These are phyloP conservation scores for Penicillium parvum DNA, from an alignment of 495 filamentous ascomycete genomes.

Conservation along the genomic window DNA sequence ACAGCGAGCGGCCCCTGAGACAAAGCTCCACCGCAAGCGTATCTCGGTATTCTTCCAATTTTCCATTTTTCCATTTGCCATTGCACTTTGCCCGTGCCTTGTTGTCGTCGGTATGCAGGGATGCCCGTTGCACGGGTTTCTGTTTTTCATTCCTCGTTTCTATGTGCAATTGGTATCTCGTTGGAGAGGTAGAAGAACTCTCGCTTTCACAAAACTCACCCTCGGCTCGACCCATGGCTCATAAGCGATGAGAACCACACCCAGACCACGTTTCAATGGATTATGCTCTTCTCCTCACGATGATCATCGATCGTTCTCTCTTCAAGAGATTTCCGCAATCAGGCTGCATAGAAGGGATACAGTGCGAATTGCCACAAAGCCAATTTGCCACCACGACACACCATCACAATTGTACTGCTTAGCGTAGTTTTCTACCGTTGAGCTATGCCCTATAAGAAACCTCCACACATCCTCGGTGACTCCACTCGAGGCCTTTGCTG, in stretches of 20 bases:
- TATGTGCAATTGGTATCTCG: constrained; percentile 10
- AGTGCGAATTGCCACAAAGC: constrained; percentile 1
- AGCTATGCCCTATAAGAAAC: background rate
- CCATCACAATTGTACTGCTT: constrained; percentile 1
- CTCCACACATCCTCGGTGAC: too few species aligned
- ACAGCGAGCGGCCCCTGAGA: constrained; percentile 32
- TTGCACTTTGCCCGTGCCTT: constrained; percentile 22
- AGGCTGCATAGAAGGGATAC: too few species aligned
- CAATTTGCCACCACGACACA: constrained; percentile 14
- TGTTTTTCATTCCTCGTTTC: constrained; percentile 31
- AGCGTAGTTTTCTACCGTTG: background rate
- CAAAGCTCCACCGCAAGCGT: constrained; percentile 18
- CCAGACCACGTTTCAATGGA: too few species aligned
- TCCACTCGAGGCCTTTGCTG: too few species aligned
- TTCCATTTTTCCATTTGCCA: too few species aligned
- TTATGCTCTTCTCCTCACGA: background rate
- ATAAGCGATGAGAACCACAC: constrained; percentile 8
- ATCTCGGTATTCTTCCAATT: too few species aligned
- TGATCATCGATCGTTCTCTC: background rate
- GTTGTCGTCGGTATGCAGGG: constrained; percentile 32
- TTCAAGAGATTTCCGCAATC: too few species aligned
- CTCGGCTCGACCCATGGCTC: constrained; percentile 8
- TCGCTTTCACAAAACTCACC: too few species aligned
- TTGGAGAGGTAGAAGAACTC: too few species aligned
- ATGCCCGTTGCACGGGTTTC: constrained; percentile 17